phyloP scores from a whole-genome alignment of 371 early-diverging fungal species.

The Apophysomyces trapeziformis region DNA sequence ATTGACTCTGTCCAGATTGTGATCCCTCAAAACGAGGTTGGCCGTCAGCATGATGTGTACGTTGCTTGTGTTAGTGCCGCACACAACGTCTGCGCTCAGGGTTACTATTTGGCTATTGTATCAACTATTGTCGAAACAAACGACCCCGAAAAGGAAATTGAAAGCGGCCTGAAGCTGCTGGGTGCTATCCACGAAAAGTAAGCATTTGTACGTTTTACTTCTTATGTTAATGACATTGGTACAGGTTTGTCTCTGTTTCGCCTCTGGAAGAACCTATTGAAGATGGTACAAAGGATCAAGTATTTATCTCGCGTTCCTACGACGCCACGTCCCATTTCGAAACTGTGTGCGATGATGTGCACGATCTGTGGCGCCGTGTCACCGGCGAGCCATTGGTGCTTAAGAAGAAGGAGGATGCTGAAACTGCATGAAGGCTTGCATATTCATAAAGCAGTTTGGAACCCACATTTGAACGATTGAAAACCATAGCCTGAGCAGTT shows the following conservation, averaged over 20 bases:
- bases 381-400: constrained; percentile 88
- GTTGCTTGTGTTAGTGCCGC: constrained; percentile 88
- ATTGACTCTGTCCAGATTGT: constrained; percentile 94
- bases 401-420: constrained; percentile 66
- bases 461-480: too few relatives aligned
- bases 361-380: constrained; percentile 88
- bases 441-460: too few relatives aligned
- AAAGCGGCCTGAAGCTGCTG: constrained; percentile 85
- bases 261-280: constrained; percentile 85
- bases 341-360: constrained; percentile 96
- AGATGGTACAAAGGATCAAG: constrained; percentile 83
- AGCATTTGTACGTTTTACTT: constrained; percentile 1
- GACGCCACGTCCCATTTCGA: constrained; percentile 99
- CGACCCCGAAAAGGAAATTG: constrained; percentile 88
- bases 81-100: constrained; percentile 91
- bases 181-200: constrained; percentile 90
- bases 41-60: constrained; percentile 94
- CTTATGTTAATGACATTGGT: constrained; percentile 14
- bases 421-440: constrained; percentile 26
- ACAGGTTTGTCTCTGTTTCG: constrained; percentile 74
- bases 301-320: constrained; percentile 93
- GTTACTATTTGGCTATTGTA: constrained; percentile 92
- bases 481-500: too few relatives aligned
- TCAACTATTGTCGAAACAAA: constrained; percentile 92
- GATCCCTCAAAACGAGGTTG: constrained; percentile 95